Base-by-base conservation (phyloP, 2,329 filamentous ascomycete genomes). In the Celoporthe dispersa region DNA sequence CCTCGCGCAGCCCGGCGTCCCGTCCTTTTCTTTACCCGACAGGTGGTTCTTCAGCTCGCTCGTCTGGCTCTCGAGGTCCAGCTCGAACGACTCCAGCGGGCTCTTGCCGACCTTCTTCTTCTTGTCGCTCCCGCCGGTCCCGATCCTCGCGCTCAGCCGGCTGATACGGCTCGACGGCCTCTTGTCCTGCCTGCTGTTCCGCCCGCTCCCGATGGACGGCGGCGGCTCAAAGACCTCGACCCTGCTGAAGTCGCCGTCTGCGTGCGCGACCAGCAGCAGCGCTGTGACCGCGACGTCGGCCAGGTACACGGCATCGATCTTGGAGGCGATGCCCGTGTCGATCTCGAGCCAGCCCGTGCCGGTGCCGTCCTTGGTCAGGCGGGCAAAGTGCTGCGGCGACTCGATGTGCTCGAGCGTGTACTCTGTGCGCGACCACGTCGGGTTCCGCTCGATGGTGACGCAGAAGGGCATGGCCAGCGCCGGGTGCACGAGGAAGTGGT, bases 401-500 rank as follows among this genome's bases (percentile, higher is more conserved):
- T 91, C 88, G 72, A 88, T 82, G 75, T 91, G 89, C 80, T 91
- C 89, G 16, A 91, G 86, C 19, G 86, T 87, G 77, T 91, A 91
- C 78, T 90, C 88, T 11, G 86, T 85, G 4, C 88, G 84, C 64
- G 84, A 87, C 85, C 86, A 90, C 1, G 87, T 85, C 1, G 87
- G 84, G 33, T 83, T 86, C 25, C 87, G 84, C 77, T 88, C 85
- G 61, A 90, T 81, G 0, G 86, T 85, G 48, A 91, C 82, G 77
- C 87, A 85, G 76, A 91, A 91, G 0, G 89, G 89, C 57, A 87
- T 86, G n/a, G 86, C 85, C 25, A 91, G 82, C 0, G 88, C 86
- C 2, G 88, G 88, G 76, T 91, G 89, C 37, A 87, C 87, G n/a
- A 91, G 82, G 77, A 88, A 91, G 78, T 90, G 85, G 74, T 81